Conservation (phyloP, 2,329 filamentous ascomycete species). For the Pseudogymnoascus sp. region DNA sequence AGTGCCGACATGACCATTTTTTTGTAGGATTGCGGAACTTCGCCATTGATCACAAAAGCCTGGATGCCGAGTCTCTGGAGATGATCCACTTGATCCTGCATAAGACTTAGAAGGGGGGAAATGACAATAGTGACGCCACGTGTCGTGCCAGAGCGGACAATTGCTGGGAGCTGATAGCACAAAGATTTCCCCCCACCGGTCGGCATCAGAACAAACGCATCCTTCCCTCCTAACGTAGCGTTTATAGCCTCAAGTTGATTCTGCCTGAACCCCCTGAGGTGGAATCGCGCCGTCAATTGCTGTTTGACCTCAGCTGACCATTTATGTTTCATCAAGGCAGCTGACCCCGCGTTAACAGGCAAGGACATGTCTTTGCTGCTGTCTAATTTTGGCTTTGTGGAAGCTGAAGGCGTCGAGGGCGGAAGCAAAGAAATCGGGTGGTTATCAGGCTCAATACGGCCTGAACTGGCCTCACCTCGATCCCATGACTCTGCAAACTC, state of each 20-base stretch:
- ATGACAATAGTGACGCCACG: slow-evolving; percentile 84
- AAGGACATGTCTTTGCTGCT: slow-evolving; percentile 24
- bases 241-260: slow-evolving; percentile 97
- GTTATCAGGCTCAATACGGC: not conserved
- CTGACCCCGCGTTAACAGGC: slow-evolving; percentile 27
- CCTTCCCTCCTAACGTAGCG: slow-evolving; percentile 75
- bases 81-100: slow-evolving; percentile 93
- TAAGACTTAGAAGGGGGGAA: slow-evolving; percentile 88
- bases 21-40: slow-evolving; percentile 55
- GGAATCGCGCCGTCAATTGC: slow-evolving; percentile 75
- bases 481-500: slow-evolving; percentile 36
- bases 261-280: slow-evolving; percentile 75
- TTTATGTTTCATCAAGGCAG: slow-evolving; percentile 52
- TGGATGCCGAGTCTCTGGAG: slow-evolving; percentile 66
- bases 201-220: slow-evolving; percentile 95
- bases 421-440: not conserved
- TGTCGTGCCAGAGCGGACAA: slow-evolving; percentile 73
- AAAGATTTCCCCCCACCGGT: slow-evolving; percentile 95
- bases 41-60: slow-evolving; percentile 74
- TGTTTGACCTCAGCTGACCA: slow-evolving; percentile 83
- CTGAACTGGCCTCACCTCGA: slow-evolving; percentile 24
- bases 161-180: slow-evolving; percentile 89
- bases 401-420: slow-evolving; percentile 6
- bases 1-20: slow-evolving; percentile 57
- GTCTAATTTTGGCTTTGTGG: slow-evolving; percentile 12